Evolutionary conservation across 305 asterid genomes (phyloP).

Genomic region (Ajuga reptans): DNA sequence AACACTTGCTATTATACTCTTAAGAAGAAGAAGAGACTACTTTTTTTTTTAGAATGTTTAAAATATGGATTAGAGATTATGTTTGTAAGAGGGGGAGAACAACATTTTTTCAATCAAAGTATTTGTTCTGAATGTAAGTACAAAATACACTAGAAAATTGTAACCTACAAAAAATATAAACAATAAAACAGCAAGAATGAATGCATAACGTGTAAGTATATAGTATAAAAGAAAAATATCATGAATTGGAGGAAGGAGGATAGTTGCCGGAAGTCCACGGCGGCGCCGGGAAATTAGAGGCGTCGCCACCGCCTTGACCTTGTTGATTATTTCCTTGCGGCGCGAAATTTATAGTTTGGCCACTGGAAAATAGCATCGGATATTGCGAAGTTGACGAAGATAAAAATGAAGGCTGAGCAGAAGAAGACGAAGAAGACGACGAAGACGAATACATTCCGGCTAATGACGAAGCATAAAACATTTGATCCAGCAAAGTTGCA

Average conservation of each 20-base stretch:
- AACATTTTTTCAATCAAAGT: not conserved
- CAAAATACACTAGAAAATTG: not conserved
- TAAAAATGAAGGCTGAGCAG: constrained; percentile 17
- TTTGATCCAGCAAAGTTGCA: constrained; percentile 32
- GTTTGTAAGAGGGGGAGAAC: no score
- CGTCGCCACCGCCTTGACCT: constrained; percentile 14
- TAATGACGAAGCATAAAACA: constrained; percentile 45
- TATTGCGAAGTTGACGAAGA: constrained; percentile 27
- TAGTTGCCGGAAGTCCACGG: constrained; percentile 46
- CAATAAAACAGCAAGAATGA: constrained; percentile 10
- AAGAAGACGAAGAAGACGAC: constrained; percentile 13
- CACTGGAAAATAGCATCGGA: constrained; percentile 42
- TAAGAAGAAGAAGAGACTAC: no score
- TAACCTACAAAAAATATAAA: not conserved
- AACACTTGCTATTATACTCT: no score
- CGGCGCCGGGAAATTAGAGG: constrained; percentile 29
- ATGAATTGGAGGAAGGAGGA: constrained; percentile 52
- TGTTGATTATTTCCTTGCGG: constrained; percentile 33
- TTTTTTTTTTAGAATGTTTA: no score
- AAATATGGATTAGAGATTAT: no score
- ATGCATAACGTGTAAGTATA: constrained; percentile 5
- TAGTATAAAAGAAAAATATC: constrained; percentile 2
- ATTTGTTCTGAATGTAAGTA: constrained; percentile 17
- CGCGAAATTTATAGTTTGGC: constrained; percentile 35
- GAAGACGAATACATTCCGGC: constrained; percentile 42